Conservation (phyloP, 768 basidiomycete genomes). For the Xerocomus potaroensis region DNA sequence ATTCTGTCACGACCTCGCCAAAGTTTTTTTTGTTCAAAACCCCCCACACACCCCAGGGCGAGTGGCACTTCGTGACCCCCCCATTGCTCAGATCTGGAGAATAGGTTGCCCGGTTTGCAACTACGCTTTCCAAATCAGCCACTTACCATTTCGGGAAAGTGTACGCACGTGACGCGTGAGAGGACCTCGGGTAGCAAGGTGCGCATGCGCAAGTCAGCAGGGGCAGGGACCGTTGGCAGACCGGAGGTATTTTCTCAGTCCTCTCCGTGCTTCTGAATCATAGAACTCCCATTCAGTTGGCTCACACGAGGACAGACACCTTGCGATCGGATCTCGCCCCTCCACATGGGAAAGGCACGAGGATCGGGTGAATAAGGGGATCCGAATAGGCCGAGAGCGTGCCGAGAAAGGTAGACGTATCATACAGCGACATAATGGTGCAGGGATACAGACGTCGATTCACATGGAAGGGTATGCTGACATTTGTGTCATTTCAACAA, state of each 20-base stretch:
- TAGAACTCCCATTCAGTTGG: constrained; percentile 1
- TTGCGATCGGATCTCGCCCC: constrained; percentile 6
- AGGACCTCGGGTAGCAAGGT: not conserved
- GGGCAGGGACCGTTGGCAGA: too few relatives aligned
- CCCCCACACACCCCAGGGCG: not conserved
- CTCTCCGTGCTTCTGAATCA: not conserved
- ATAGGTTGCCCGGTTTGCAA: not conserved
- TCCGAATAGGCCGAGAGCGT: constrained; percentile 14
- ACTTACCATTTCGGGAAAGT: constrained; percentile 10
- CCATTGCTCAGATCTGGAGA: constrained; percentile 14
- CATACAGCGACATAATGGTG: constrained; percentile 23
- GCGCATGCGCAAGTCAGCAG: too few relatives aligned
- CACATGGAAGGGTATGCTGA: constrained; percentile 26
- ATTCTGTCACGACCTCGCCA: not conserved
- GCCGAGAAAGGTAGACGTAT: constrained; percentile 14
- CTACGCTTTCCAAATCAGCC: constrained; percentile 1
- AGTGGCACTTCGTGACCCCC: not conserved
- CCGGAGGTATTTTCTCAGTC: not conserved
- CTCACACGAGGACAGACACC: constrained; percentile 5
- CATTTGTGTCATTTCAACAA: constrained; percentile 53
- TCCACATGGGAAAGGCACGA: constrained; percentile 3
- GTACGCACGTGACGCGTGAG: not conserved
- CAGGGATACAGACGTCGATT: constrained; percentile 24
- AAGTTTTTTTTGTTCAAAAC: not conserved
- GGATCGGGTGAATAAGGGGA: constrained; percentile 11